Evolutionary conservation across 2,329 filamentous ascomycete species (phyloP), one percentile per base, ranked within the genome.

Genomic region (Cladophialophora carrionii): DNA sequence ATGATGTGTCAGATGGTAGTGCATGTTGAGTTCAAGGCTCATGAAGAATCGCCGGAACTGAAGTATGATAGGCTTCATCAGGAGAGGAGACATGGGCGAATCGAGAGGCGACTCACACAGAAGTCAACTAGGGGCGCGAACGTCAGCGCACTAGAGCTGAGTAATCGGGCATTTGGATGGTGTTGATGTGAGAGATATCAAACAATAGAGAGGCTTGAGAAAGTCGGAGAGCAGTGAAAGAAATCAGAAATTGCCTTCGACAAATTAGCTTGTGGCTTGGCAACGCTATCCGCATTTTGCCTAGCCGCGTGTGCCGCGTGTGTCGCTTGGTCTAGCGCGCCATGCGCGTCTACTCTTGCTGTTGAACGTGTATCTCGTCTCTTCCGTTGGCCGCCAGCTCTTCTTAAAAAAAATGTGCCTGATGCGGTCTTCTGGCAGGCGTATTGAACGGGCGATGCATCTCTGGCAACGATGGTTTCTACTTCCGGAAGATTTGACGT

Each of bases 11-110:
- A 86, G 83, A 85, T 83, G 84, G 84, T 86, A 79, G 79, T 85
- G 84, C 84, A 86, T 86, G 83, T 85, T 61, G 56, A 80, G 83
- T 83, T 80, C 71, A 76, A 78, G 82, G 82, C 82, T 82, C 83
- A 84, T 80, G 75, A 74, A 72, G 75, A 78, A 10, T 85, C 82
- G 78, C 83, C 80, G 77, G 79, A 83, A 83, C 81, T 74, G 75
- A 74, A 51, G 76, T 76, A 80, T 82, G 69, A 81, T 81, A 78
- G 78, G 78, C 76, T 76, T 71, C 70, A 67, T 71, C 70, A 69
- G 64, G 41, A 26, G 51, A 56, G 12, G 31, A 17, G 34, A 53
- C 6, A 24, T n/a, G 34, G 22, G 37, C 31, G 43, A 63, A 46
- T 20, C 32, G 22, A n/a, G 48, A 14, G 2, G 48, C 9, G 10